Evolutionary conservation across 371 early-diverging fungal species (phyloP), one percentile per base, ranked within the genome.

Genomic region (Saksenaea vasiformis): DNA sequence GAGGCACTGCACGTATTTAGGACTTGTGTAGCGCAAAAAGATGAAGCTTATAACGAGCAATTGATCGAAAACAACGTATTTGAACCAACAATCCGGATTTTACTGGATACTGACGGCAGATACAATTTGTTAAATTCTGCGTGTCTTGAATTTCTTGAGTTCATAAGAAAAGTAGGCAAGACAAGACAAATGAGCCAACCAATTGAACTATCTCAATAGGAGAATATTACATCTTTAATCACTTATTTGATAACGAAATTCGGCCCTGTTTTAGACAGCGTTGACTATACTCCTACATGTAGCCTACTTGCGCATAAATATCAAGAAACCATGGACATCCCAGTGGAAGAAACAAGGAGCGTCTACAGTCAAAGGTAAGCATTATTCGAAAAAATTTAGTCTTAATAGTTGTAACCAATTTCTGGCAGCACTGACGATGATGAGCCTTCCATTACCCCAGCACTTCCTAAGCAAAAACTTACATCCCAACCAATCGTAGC

Each of bases 101-200:
- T 92, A 22, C 54, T 85, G 51, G 83, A 84, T n/a, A 89, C 90
- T 1, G 76, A 87, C 37, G 85, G 87, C 55, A 77, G 80, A 51
- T 85, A 94, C 67, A 95, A 95, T 63, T 68, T 95, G 41, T 58
- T 95, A 43, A 93, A 94, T 66, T 95, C 96, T 0, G 93, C 95
- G 0, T 94, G 91, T 61, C 78, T 95, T 38, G 95, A 95, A 60
- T 71, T 97, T 34, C 85, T 97, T 58, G 92, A 91, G 19, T 90
- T 79, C 67, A 86, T 96, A 58, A 78, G 87, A 58, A 87, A 76
- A 69, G 90, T 90, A 79, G 65, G 68, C 10, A n/a, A 10, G 22
- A 11, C 22, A 26, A 22, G n/a, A 22, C n/a, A n/a, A 22, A n/a
- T 27, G 39, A 27, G 9, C 27, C 8, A 15, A 2, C 34, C 44